Evolutionary conservation across 2,329 filamentous ascomycete species (phyloP).

Genomic region (Aspergillus brunneoviolaceus): DNA sequence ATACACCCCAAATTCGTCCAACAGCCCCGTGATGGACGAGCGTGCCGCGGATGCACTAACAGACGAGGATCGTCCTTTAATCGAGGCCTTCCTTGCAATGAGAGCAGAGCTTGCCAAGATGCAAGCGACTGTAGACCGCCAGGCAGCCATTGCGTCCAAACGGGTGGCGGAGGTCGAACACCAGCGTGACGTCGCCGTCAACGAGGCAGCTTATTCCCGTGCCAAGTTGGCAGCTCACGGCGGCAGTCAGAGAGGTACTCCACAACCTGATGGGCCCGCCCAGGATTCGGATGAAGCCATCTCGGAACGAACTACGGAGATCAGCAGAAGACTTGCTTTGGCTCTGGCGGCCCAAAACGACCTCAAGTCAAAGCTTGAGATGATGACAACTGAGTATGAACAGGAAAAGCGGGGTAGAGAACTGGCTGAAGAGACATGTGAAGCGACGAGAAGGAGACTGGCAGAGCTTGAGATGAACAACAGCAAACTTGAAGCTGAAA

Average conservation of each 20-base stretch:
- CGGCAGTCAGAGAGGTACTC: conserved; percentile 62
- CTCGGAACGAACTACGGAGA: conserved; percentile 68
- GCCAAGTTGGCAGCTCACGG: conserved; percentile 84
- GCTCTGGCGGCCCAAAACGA: conserved; percentile 77
- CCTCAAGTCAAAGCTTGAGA: conserved; percentile 73
- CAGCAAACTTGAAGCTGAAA: conserved; percentile 80
- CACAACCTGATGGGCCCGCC: conserved; percentile 48
- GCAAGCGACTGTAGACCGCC: conserved; percentile 83
- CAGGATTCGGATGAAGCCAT: conserved; percentile 59
- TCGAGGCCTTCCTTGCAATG: conserved; percentile 92
- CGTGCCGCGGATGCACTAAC: conserved; percentile 75
- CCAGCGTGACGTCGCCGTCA: conserved; percentile 90
- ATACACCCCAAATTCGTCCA: conserved; percentile 70
- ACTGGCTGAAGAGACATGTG: conserved; percentile 82
- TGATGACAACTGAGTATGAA: conserved; percentile 67
- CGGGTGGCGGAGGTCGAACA: conserved; percentile 92
- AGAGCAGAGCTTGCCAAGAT: conserved; percentile 84
- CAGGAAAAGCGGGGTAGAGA: conserved; percentile 78
- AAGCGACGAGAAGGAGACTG: conserved; percentile 78
- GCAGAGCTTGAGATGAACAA: conserved; percentile 80
- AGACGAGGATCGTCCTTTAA: conserved; percentile 86
- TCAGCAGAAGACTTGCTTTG: conserved; percentile 78
- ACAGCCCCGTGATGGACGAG: conserved; percentile 73
- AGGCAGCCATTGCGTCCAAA: conserved; percentile 79
- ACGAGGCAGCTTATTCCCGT: conserved; percentile 91